A percentile compares a stretch with the other conserved stretches of the same genome.
Conservation (phyloP, 768 basidiomycete genomes). For the Solioccasus polychromus region DNA sequence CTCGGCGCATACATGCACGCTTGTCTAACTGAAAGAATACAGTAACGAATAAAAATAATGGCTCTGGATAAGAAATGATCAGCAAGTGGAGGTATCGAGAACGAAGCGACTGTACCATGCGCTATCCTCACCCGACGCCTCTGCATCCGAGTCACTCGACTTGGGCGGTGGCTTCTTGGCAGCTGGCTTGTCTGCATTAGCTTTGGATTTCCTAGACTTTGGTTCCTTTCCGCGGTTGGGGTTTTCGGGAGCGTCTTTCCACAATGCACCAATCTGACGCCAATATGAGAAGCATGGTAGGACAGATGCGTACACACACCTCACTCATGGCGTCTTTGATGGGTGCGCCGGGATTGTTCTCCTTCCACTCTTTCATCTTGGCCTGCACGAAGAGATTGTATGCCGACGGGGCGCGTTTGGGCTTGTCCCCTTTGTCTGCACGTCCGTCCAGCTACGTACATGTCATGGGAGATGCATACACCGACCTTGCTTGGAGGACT, state of each 20-base stretch:
- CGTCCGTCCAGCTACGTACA: background rate
- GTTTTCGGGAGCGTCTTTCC: conserved; percentile 61
- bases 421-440: conserved; percentile 42
- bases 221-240: conserved; percentile 57
- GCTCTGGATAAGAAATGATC: conserved; percentile 1
- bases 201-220: conserved; percentile 46
- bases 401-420: conserved; percentile 55
- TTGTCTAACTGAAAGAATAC: too few species aligned
- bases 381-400: conserved; percentile 58
- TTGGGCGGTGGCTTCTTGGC: conserved; percentile 17
- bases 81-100: background rate
- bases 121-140: conserved; percentile 23
- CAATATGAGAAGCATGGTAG: conserved; percentile 4
- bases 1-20: conserved; percentile 14
- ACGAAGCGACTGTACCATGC: conserved; percentile 9
- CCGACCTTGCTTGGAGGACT: conserved; percentile 39
- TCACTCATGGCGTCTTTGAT: conserved; percentile 54
- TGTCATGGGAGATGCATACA: conserved; percentile 5
- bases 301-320: conserved; percentile 25
- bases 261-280: conserved; percentile 50
- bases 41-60: conserved; percentile 7
- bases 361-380: conserved; percentile 57
- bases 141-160: conserved; percentile 23
- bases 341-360: conserved; percentile 44
- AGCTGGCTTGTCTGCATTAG: conserved; percentile 15